phyloP scores from a whole-genome alignment of 129 eudicot genomes.

The Pseudognaphalium luteoalbum region DNA sequence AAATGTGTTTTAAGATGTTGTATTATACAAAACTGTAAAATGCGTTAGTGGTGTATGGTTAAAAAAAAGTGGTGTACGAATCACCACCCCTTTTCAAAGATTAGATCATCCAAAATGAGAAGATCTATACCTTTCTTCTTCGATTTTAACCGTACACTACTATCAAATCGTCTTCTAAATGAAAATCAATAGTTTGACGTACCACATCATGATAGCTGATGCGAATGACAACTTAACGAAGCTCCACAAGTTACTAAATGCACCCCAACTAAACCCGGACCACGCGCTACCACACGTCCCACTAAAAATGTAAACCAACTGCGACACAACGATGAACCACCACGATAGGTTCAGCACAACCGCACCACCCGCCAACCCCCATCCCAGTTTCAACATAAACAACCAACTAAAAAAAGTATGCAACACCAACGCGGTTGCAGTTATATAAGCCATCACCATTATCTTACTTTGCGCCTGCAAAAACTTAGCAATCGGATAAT shows the following conservation, averaged over 20 bases:
- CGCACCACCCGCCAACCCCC: constrained; percentile 36
- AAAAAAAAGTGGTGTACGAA: no score
- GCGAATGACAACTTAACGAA: constrained; percentile 39
- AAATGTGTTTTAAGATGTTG: no score
- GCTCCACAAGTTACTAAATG: constrained; percentile 38
- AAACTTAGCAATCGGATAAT: constrained; percentile 31
- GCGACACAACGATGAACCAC: constrained; percentile 34
- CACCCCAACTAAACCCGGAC: constrained; percentile 35
- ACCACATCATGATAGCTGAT: constrained; percentile 45
- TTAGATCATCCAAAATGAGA: no score
- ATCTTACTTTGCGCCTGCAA: constrained; percentile 38
- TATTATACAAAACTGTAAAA: no score
- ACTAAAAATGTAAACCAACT: constrained; percentile 26
- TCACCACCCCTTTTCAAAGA: no score
- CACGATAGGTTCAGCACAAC: constrained; percentile 27
- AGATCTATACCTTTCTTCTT: no score
- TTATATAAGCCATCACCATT: constrained; percentile 31
- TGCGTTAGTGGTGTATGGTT: no score
- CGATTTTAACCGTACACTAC: no score
- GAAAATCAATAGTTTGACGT: background rate
- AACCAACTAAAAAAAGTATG: constrained; percentile 30
- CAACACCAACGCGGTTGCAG: constrained; percentile 24
- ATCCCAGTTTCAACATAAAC: constrained; percentile 35
- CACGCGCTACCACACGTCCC: constrained; percentile 40
- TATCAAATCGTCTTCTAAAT: no score